Evolutionary conservation across 495 filamentous ascomycete genomes (phyloP).

Genomic region (Astrothelium subdiscretum): DNA sequence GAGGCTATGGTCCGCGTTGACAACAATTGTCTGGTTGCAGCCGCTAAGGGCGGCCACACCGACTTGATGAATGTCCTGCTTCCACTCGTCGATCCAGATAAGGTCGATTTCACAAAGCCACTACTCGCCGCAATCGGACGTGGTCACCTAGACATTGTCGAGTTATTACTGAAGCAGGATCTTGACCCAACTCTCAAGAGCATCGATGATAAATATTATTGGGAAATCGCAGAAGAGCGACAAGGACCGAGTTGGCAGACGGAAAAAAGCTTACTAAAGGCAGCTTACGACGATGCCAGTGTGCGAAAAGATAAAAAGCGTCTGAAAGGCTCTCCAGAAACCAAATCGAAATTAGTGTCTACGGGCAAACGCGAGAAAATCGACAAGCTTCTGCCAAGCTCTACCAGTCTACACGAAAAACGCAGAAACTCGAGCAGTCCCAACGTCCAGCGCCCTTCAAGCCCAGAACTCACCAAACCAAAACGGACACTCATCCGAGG

Average conservation of each 20-base stretch:
- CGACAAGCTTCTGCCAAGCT: not conserved
- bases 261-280: conserved; percentile 70
- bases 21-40: conserved; percentile 74
- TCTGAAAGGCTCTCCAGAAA: not conserved
- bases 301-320: not conserved
- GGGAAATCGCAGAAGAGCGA: conserved; percentile 69
- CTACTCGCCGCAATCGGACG: conserved; percentile 91
- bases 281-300: conserved; percentile 53
- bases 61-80: conserved; percentile 75
- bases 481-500: not conserved
- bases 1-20: conserved; percentile 68
- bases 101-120: conserved; percentile 58
- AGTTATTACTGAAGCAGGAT: conserved; percentile 64
- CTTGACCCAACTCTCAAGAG: conserved; percentile 62
- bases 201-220: conserved; percentile 61
- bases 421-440: not conserved
- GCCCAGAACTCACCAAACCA: not conserved
- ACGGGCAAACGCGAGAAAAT: conserved; percentile 9
- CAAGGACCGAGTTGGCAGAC: conserved; percentile 81
- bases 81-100: conserved; percentile 71
- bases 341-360: conserved; percentile 6
- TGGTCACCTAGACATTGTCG: conserved; percentile 71
- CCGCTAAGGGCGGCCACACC: conserved; percentile 84
- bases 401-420: not conserved
- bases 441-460: not conserved